Evolutionary conservation across 371 early-diverging fungal species (phyloP).

Genomic region (Mycotypha africana): DNA sequence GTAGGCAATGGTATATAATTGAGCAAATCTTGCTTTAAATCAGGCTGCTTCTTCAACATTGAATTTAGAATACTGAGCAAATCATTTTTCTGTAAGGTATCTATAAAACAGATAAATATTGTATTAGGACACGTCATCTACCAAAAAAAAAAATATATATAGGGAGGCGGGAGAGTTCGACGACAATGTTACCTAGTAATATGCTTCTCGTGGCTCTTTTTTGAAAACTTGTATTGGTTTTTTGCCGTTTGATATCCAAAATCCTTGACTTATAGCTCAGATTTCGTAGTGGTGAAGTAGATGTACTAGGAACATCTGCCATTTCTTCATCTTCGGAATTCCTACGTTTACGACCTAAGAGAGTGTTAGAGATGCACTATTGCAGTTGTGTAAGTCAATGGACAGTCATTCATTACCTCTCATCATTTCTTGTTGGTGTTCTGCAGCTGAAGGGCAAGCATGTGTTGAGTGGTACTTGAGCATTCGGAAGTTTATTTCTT

Average conservation of each 20-base stretch:
- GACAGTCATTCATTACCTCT: background rate
- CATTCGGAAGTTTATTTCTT: too few species aligned
- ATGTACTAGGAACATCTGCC: conserved; percentile 13
- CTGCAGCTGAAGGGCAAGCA: too few species aligned
- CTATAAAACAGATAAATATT: conserved; percentile 21
- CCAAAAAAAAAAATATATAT: too few species aligned
- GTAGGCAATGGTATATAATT: conserved; percentile 85
- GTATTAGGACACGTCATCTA: background rate
- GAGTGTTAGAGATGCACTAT: background rate
- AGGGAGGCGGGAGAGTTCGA: too few species aligned
- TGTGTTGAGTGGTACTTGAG: too few species aligned
- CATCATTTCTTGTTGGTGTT: background rate
- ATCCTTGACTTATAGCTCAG: background rate
- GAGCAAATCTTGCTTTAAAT: conserved; percentile 65
- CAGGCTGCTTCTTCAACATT: conserved; percentile 69
- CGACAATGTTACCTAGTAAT: conserved; percentile 35
- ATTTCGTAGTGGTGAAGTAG: background rate
- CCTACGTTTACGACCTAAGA: conserved; percentile 32
- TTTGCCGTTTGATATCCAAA: conserved; percentile 20
- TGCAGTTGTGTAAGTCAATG: background rate
- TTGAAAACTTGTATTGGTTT: conserved; percentile 17
- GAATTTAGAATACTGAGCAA: conserved; percentile 67
- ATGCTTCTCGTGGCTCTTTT: conserved; percentile 23
- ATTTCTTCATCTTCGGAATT: conserved; percentile 43
- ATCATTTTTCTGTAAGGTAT: conserved; percentile 66